Evolutionary conservation across 2,329 filamentous ascomycete species (phyloP).

Genomic region (Diaporthe sp.): DNA sequence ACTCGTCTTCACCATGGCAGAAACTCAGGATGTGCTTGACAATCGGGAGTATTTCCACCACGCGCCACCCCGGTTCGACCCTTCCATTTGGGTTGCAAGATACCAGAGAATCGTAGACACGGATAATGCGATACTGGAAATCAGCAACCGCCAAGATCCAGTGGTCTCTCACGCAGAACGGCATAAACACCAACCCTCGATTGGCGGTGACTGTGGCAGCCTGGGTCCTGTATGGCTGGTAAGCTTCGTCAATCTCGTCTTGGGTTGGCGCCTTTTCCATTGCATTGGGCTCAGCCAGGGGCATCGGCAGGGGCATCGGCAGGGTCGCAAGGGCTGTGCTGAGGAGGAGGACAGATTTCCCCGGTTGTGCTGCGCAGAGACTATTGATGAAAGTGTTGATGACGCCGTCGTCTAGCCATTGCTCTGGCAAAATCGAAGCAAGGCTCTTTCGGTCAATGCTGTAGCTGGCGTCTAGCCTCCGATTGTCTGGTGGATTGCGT

Average conservation of each 20-base stretch:
- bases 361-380: not conserved
- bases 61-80: not conserved
- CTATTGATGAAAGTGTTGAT: not conserved
- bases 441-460: not conserved
- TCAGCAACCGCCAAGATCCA: not conserved
- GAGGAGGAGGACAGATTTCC: not conserved
- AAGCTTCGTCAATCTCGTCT: too few relatives aligned
- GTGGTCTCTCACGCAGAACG: not conserved
- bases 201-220: constrained; percentile 5
- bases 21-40: not conserved
- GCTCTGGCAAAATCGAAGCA: fast-evolving
- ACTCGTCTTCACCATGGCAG: not conserved
- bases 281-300: fast-evolving
- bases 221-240: not conserved
- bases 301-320: too few relatives aligned
- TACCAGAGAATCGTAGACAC: not conserved
- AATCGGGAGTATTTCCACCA: not conserved
- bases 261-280: too few relatives aligned
- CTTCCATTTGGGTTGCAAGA: fast-evolving
- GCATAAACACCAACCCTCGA: not conserved
- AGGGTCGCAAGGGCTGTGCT: not conserved
- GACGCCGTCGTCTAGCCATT: not conserved
- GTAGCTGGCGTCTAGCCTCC: not conserved
- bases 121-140: not conserved
- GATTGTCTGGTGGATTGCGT: not conserved